Base-by-base conservation (phyloP, 2,329 filamentous ascomycete genomes). In the Exophiala phaeomuriformis region DNA sequence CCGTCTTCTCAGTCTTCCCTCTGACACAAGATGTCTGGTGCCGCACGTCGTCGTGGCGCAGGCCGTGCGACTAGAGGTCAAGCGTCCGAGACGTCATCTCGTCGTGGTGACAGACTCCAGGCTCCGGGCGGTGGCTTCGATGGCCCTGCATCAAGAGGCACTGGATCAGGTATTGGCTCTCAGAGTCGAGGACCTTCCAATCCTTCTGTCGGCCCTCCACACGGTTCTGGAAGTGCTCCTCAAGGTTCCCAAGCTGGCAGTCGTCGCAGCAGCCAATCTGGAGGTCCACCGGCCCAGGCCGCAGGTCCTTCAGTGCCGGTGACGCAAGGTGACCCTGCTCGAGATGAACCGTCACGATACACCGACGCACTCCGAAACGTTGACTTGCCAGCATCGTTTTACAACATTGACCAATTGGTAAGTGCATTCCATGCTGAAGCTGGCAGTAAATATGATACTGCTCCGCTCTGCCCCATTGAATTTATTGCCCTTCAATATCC, bases 51-150 rank as follows among this genome's bases (percentile, higher is more conserved):
- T 43, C 56, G 62, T 37, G 59, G 60, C 37, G 58, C 58, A 48
- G 61, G 60, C 39, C 56, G 59, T 27, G 55, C 58, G 39, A 44
- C 51, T 50, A 33, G 56, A 47, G 51, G 47, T 42, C 45, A 71
- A 44, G 69, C 61, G 2, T 51, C 64, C 42, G 70, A 72, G 51
- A 54, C 55, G 10, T 42, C 57, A 9, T 56, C 54, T 37, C 57
- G 57, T 32, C 57, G 56, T 47, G 57, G 57, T 40, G 50, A 53
- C 39, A 52, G 53, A 10, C 52, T 46, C 4, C 54, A 54, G 36
- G 43, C 44, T 28, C 46, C 53, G 10, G 32, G 47, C 29, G 57
- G 57, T 48, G 57, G 51, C 12, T 62, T 62, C 41, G 62, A 64
- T 52, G 61, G 62, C 49, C 61, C 62, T 52, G 61, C 59, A 41